Percentiles rank a stretch among this genome's conserved stretches.
Conservation (phyloP, 768 basidiomycete species). For the Asterophora parasitica region DNA sequence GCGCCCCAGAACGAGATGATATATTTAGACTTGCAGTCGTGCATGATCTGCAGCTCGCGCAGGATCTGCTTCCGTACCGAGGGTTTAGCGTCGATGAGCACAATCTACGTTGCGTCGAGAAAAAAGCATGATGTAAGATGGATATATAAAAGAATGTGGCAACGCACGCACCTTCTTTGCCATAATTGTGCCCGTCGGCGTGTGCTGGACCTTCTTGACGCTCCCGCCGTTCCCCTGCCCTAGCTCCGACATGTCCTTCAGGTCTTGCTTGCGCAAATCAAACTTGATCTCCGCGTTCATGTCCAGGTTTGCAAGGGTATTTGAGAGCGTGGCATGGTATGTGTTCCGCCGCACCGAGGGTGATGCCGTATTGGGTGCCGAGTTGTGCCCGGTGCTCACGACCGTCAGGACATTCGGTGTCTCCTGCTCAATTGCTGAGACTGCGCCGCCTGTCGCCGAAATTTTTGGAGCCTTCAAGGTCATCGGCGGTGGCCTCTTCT, state of each 20-base stretch:
- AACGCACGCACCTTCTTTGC: slow-evolving; percentile 86
- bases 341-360: slow-evolving; percentile 58
- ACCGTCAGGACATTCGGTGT: slow-evolving; percentile 40
- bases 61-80: slow-evolving; percentile 96
- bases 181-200: slow-evolving; percentile 89
- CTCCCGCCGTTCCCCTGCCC: slow-evolving; percentile 97
- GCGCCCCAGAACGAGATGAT: slow-evolving; percentile 98
- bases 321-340: slow-evolving; percentile 76
- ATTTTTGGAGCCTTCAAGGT: slow-evolving; percentile 70
- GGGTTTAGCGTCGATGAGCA: slow-evolving; percentile 95
- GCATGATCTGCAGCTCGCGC: slow-evolving; percentile 98
- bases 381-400: slow-evolving; percentile 43
- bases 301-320: slow-evolving; percentile 82
- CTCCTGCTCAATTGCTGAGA: slow-evolving; percentile 37
- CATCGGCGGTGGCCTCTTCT: slow-evolving; percentile 83
- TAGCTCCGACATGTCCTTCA: slow-evolving; percentile 86
- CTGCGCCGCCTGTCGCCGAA: slow-evolving; percentile 35
- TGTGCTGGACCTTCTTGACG: slow-evolving; percentile 93
- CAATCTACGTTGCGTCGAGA: slow-evolving; percentile 52
- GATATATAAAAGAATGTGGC: not conserved
- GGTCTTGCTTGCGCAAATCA: slow-evolving; percentile 83
- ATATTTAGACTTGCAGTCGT: slow-evolving; percentile 88
- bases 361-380: slow-evolving; percentile 48
- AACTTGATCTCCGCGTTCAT: slow-evolving; percentile 82
- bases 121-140: slow-evolving; percentile 1